These are phyloP conservation scores for Arthrobotrys iridis DNA, from an alignment of 2,329 filamentous ascomycete genomes.

Conservation along the genomic window DNA sequence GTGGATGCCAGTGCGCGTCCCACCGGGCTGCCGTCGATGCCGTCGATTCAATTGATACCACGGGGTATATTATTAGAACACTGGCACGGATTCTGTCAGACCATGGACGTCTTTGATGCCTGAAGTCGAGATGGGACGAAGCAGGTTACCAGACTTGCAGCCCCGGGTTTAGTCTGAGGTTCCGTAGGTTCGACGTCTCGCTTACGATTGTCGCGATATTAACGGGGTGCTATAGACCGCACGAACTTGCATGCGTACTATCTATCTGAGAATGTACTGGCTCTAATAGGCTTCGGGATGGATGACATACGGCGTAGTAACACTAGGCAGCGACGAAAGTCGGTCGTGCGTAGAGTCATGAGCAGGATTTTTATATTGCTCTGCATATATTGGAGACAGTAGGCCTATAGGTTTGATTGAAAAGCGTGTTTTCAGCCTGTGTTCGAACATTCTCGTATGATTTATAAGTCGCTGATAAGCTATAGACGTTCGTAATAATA, in stretches of 20 bases:
- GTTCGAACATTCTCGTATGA: constrained; percentile 32
- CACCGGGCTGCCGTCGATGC: constrained; percentile 17
- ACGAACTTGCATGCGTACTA: constrained; percentile 4
- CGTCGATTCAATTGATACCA: constrained; percentile 9
- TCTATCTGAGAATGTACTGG: constrained; percentile 28
- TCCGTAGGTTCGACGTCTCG: constrained; percentile 34
- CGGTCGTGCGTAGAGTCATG: constrained; percentile 18
- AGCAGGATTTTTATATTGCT: constrained; percentile 29
- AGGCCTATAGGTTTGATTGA: constrained; percentile 14
- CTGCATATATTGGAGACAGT: constrained; percentile 37
- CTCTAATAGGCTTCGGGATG: constrained; percentile 6
- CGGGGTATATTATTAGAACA: constrained; percentile 52
- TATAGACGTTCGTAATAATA: constrained; percentile 33
- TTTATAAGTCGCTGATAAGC: constrained; percentile 41
- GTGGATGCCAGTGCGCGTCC: constrained; percentile 17
- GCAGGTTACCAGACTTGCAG: constrained; percentile 18
- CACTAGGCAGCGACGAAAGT: constrained; percentile 49
- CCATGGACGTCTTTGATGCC: constrained; percentile 15
- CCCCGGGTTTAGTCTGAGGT: constrained; percentile 12
- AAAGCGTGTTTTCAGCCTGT: constrained; percentile 40
- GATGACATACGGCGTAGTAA: constrained; percentile 14
- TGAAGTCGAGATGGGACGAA: constrained; percentile 51
- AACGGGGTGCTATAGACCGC: constrained; percentile 23
- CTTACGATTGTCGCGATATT: constrained; percentile 21
- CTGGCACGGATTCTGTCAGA: constrained; percentile 24